phyloP scores from a whole-genome alignment of 768 basidiomycete genomes.

The Suillus tomentosus region DNA sequence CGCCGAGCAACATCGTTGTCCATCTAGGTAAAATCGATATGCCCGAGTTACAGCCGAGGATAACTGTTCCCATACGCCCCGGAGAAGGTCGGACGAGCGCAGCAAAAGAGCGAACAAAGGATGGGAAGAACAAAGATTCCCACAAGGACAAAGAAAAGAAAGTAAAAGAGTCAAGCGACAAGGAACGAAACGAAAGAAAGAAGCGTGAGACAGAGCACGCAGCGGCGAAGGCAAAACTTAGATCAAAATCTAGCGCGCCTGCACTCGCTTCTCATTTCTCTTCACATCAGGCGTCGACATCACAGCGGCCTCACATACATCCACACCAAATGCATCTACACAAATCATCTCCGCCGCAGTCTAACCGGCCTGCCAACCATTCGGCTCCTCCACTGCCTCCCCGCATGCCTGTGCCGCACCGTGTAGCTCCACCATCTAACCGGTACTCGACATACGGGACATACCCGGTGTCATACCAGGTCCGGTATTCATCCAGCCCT shows the following conservation, averaged over 20 bases:
- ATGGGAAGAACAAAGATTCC: constrained; percentile 1
- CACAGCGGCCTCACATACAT: constrained; percentile 26
- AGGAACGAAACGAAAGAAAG: constrained; percentile 31
- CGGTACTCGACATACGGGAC: constrained; percentile 26
- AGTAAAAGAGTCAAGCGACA: constrained; percentile 16
- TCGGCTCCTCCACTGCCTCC: constrained; percentile 34
- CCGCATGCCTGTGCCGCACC: constrained; percentile 2
- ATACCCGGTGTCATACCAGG: constrained; percentile 10
- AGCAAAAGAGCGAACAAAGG: constrained; percentile 7
- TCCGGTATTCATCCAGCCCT: constrained; percentile 3
- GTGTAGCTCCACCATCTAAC: constrained; percentile 5
- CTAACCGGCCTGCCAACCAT: constrained; percentile 44
- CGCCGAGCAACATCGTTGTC: constrained; percentile 66
- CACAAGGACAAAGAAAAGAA: constrained; percentile 6
- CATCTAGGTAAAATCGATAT: constrained; percentile 88
- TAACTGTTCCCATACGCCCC: constrained; percentile 21
- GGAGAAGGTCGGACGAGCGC: background rate
- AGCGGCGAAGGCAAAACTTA: constrained; percentile 40
- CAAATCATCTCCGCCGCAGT: constrained; percentile 45
- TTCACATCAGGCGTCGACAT: constrained; percentile 21
- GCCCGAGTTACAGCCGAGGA: constrained; percentile 73
- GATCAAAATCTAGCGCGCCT: constrained; percentile 11
- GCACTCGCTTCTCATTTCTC: constrained; percentile 8
- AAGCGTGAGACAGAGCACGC: constrained; percentile 37
- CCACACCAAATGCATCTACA: constrained; percentile 38